Conservation (phyloP, 73 alveolate genomes). For the Paramecium pentaurelia region DNA sequence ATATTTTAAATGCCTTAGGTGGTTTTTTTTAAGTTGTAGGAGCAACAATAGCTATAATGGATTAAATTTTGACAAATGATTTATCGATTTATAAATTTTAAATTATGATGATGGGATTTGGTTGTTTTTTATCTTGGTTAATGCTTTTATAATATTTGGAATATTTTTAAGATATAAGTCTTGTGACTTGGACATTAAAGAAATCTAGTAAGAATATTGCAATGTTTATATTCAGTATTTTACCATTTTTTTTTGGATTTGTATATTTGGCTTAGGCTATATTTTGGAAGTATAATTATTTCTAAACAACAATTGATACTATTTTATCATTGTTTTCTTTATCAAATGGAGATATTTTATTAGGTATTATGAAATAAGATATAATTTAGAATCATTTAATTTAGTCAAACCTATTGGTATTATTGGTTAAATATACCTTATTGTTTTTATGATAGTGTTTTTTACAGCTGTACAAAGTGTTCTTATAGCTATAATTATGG, state of each 20-base stretch:
- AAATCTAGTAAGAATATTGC: slow-evolving; percentile 47
- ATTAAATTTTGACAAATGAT: slow-evolving; percentile 13
- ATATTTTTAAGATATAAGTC: slow-evolving; percentile 35
- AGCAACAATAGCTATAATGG: slow-evolving; percentile 41
- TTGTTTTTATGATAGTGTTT: slow-evolving; percentile 52
- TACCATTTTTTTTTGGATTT: slow-evolving; percentile 63
- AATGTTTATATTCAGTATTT: slow-evolving; percentile 52
- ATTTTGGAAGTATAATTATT: slow-evolving; percentile 35
- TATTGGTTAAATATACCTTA: slow-evolving; percentile 38
- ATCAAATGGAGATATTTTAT: slow-evolving; percentile 40
- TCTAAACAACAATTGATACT: background rate
- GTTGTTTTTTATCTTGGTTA: slow-evolving; percentile 55
- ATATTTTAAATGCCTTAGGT: slow-evolving; percentile 29
- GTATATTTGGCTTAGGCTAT: slow-evolving; percentile 48
- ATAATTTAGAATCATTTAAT: slow-evolving; percentile 43
- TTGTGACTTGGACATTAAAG: slow-evolving; percentile 40
- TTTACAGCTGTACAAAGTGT: slow-evolving; percentile 62
- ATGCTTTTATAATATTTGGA: slow-evolving; percentile 25
- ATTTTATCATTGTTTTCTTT: slow-evolving; percentile 41
- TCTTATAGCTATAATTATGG: slow-evolving; percentile 42
- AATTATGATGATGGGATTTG: slow-evolving; percentile 51
- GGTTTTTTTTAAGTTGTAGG: slow-evolving; percentile 44
- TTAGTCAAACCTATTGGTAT: slow-evolving; percentile 34
- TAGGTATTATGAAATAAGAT: background rate
- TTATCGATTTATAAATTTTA: slow-evolving; percentile 3